Conservation (phyloP, 345 rosid species). For the Citrus maxima region DNA sequence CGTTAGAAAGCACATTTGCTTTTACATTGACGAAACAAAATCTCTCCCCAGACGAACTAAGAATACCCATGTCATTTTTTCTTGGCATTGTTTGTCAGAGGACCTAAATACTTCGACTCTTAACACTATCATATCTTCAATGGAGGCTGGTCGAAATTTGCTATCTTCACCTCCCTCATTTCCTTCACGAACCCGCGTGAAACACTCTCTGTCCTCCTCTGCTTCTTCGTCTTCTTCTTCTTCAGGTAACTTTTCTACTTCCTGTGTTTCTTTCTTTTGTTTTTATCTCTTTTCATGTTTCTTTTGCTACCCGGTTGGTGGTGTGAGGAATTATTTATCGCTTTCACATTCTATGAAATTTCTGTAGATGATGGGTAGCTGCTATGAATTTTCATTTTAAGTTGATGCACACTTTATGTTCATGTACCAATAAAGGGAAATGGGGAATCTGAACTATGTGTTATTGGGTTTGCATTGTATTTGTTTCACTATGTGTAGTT, state of each 20-base stretch:
- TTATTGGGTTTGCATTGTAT: neutral
- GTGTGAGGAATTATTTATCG: neutral
- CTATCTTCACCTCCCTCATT: slow-evolving; percentile 64
- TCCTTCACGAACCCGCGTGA: slow-evolving; percentile 47
- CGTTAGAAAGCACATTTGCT: neutral
- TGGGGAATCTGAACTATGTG: neutral
- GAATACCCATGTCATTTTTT: neutral
- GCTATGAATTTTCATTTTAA: neutral
- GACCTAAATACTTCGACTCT: neutral
- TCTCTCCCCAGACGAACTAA: neutral
- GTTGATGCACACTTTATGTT: neutral
- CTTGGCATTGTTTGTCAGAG: neutral
- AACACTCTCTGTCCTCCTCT: slow-evolving; percentile 26
- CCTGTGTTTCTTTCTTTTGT: neutral
- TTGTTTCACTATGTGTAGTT: neutral
- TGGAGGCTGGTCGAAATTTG: slow-evolving; percentile 71
- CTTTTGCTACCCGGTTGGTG: neutral
- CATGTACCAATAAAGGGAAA: neutral
- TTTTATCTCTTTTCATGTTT: neutral
- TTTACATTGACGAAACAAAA: neutral
- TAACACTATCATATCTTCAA: slow-evolving; percentile 5
- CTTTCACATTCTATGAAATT: neutral
- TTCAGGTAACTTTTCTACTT: slow-evolving; percentile 38
- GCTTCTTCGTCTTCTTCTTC: slow-evolving; percentile 33
- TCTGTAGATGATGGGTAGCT: neutral